Evolutionary conservation across 2,329 filamentous ascomycete genomes (phyloP).

Genomic region (Fusarium foetens): DNA sequence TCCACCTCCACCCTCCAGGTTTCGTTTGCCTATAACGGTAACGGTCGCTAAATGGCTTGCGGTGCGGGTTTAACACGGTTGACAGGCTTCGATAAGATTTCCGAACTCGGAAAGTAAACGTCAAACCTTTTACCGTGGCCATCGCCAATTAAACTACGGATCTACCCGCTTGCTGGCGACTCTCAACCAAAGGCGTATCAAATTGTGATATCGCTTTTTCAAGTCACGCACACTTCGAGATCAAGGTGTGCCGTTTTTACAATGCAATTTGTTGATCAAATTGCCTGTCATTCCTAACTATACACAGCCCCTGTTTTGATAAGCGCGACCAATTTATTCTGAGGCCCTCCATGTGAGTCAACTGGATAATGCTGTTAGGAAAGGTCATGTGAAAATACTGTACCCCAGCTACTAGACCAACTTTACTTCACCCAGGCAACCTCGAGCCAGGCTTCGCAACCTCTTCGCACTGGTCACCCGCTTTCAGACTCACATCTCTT

Average conservation of each 20-base stretch:
- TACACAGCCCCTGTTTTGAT: constrained; percentile 20
- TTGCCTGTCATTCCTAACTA: background rate
- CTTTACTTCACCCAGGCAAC: constrained; percentile 17
- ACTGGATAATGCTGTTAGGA: constrained; percentile 5
- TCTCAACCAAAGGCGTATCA: constrained; percentile 10
- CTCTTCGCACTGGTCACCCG: constrained; percentile 35
- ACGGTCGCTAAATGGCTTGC: constrained; percentile 30
- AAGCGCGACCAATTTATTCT: constrained; percentile 19
- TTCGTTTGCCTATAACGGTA: constrained; percentile 20
- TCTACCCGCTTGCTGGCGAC: constrained; percentile 33
- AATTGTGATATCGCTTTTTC: constrained; percentile 5
- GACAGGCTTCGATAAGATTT: constrained; percentile 27
- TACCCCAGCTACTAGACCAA: constrained; percentile 4
- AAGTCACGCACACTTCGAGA: background rate
- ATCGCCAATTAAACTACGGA: constrained; percentile 33
- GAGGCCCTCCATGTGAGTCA: constrained; percentile 37
- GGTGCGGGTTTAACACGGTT: constrained; percentile 21
- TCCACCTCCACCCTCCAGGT: constrained; percentile 11
- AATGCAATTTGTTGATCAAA: background rate
- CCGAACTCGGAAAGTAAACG: constrained; percentile 34
- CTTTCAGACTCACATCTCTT: constrained; percentile 21
- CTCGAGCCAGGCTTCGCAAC: constrained; percentile 15
- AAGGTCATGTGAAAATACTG: constrained; percentile 31
- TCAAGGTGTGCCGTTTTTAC: background rate
- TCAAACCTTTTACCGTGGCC: background rate